A percentile compares a stretch with the other conserved stretches of the same genome.
Conservation (phyloP, 169 alveolate genomes). For the Prorocentrum cordatum region DNA sequence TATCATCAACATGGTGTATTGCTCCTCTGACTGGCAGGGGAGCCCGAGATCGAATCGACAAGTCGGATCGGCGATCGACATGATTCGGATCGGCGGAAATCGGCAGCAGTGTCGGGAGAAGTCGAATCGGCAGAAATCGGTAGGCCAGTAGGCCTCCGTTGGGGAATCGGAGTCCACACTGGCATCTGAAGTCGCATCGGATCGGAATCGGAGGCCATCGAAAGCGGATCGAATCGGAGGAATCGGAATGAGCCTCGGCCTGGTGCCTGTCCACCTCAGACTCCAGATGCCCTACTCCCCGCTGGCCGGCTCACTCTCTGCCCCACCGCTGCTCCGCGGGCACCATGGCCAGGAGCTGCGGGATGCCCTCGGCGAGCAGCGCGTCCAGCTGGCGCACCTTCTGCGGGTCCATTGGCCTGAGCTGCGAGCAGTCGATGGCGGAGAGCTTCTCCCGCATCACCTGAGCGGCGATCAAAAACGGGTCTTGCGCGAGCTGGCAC, state of each 20-base stretch:
- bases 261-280: background rate
- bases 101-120: too few species aligned
- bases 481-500: too few species aligned
- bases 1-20: slow-evolving; percentile 58
- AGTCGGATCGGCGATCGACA: too few species aligned
- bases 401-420: slow-evolving; percentile 71
- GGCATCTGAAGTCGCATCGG: too few species aligned
- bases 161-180: too few species aligned
- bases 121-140: too few species aligned
- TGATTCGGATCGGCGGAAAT: too few species aligned
- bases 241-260: too few species aligned
- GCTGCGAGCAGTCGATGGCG: background rate
- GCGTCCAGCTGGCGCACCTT: slow-evolving; percentile 70
- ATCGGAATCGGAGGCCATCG: too few species aligned
- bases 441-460: slow-evolving; percentile 36
- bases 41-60: background rate
- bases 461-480: too few species aligned
- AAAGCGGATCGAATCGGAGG: too few species aligned
- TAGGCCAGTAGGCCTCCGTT: too few species aligned
- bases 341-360: slow-evolving; percentile 72
- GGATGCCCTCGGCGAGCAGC: slow-evolving; percentile 70
- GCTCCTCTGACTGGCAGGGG: background rate
- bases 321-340: slow-evolving; percentile 70
- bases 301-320: slow-evolving; percentile 15
- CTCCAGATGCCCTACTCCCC: background rate